Percentiles rank a stretch among this genome's conserved stretches.
These are phyloP conservation scores for Fusarium subtropicale DNA, from an alignment of 2,329 filamentous ascomycete genomes.

Conservation along the genomic window DNA sequence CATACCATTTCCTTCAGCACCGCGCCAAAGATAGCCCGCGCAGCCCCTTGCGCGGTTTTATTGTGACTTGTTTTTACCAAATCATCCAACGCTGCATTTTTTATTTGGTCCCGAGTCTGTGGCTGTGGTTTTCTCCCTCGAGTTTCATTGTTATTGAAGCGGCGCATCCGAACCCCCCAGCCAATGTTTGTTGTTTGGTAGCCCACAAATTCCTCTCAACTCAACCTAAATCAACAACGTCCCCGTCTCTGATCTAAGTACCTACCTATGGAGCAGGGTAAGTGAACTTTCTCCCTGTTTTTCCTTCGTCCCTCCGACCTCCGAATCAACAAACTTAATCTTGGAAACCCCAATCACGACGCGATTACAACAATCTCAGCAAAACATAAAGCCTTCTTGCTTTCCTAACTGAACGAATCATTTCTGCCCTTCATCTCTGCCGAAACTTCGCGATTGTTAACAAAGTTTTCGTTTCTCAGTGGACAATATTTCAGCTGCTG, in stretches of 20 bases:
- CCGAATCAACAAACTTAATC: constrained; percentile 19
- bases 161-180: constrained; percentile 48
- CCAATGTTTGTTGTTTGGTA: constrained; percentile 57
- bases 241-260: constrained; percentile 24
- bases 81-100: constrained; percentile 12
- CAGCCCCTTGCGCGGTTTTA: constrained; percentile 28
- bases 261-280: constrained; percentile 54
- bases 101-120: constrained; percentile 32
- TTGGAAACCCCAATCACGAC: background rate
- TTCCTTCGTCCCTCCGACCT: constrained; percentile 21
- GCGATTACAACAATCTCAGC: background rate
- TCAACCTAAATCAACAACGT: constrained; percentile 48
- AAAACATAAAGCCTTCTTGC: constrained; percentile 17
- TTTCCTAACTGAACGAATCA: background rate
- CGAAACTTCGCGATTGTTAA: constrained; percentile 31
- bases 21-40: constrained; percentile 43
- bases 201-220: constrained; percentile 48
- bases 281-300: constrained; percentile 45
- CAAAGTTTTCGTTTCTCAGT: constrained; percentile 25
- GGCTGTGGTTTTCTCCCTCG: constrained; percentile 18
- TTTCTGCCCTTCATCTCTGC: constrained; percentile 17
- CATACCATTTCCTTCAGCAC: constrained; percentile 47
- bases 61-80: constrained; percentile 21
- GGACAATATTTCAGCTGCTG: constrained; percentile 45
- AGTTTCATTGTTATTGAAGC: constrained; percentile 45